Evolutionary conservation across 345 rosid genomes (phyloP), one percentile per base, ranked within the genome.

Genomic region (Rubroshorea leprosula): DNA sequence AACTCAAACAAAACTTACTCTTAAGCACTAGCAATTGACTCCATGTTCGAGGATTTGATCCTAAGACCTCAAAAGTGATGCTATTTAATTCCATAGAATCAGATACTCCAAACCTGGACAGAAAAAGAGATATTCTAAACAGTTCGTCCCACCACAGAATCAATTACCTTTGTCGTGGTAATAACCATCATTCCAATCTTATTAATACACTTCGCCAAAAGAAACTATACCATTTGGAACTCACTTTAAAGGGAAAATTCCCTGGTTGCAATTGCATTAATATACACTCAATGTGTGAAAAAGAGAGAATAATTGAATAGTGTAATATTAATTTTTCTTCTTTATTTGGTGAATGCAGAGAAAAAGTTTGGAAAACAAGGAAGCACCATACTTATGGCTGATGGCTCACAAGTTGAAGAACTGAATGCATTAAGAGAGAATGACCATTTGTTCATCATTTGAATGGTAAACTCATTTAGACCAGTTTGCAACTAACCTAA

Each of bases 351-450:
- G 76, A 54, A 49, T 71, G 76, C 83, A 87, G 97, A 83, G 76
- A 80, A 61, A 61, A 87, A 85, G 80, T 78, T 89, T 27, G 83
- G 85, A 70, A 82, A 76, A 72, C 66, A 75, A 70, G 94, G 89
- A 67, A 78, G 76, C 75, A 79, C 55, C 57, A 79, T 89, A 72
- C 79, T 80, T 26, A 74, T 86, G 91, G 78, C 78, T 44, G 87
- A 89, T 70, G 97, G 97, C 26, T 77, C 88, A 29, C 62, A 74
- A 67, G 90, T 93, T 58, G 97, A 89, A 72, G 89, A 93, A 20
- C 29, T 89, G 35, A 72, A 69, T 76, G 88, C 80, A 60, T 58
- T 86, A 50, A 72, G 99, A 77, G 94, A 93, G 53, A 73, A 85
- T 22, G 97, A 85, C 68, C 94, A 79, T 65, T 67, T 93, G 71